Evolutionary conservation across 1,284 basidiomycete genomes (phyloP).

Genomic region (Fomes fomentarius): DNA sequence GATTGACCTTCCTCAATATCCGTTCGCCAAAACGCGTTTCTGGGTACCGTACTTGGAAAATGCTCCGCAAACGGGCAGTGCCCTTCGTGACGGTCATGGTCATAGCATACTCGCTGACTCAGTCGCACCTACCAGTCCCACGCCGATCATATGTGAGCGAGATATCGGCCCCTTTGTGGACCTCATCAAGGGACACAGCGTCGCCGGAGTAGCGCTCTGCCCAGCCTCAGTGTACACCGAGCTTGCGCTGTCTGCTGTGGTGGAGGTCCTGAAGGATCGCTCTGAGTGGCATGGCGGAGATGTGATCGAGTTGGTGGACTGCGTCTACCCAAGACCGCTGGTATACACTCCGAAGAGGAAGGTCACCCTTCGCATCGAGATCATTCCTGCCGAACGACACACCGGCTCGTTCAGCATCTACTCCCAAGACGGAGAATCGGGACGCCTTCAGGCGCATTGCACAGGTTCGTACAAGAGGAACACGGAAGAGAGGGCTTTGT

Average conservation of each 20-base stretch:
- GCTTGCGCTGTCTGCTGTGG: constrained; percentile 49
- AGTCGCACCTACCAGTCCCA: constrained; percentile 26
- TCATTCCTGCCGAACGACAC: constrained; percentile 33
- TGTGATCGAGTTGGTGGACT: constrained; percentile 43
- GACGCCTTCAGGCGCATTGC: constrained; percentile 42
- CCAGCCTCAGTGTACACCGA: constrained; percentile 73
- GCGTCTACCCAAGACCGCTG: constrained; percentile 57
- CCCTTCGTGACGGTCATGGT: too few relatives aligned
- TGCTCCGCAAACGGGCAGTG: background rate
- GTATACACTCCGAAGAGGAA: constrained; percentile 43
- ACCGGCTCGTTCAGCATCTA: constrained; percentile 50
- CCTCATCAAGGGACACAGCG: constrained; percentile 61
- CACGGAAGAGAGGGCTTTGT: constrained; percentile 36
- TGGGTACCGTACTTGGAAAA: constrained; percentile 56
- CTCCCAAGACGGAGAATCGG: constrained; percentile 33
- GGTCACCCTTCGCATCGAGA: constrained; percentile 43
- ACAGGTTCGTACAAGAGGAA: constrained; percentile 44
- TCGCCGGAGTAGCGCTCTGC: constrained; percentile 60
- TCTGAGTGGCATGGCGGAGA: constrained; percentile 33
- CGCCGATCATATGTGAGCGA: too few relatives aligned
- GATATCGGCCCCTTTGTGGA: constrained; percentile 46
- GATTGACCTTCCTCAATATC: constrained; percentile 61
- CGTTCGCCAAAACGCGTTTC: constrained; percentile 57
- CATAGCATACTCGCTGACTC: too few relatives aligned
- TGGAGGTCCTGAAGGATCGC: constrained; percentile 38